A percentile compares a stretch with the other conserved stretches of the same genome.
These are phyloP conservation scores for Saksenaea vasiformis DNA, from an alignment of 371 early-diverging fungal species.

Conservation along the genomic window DNA sequence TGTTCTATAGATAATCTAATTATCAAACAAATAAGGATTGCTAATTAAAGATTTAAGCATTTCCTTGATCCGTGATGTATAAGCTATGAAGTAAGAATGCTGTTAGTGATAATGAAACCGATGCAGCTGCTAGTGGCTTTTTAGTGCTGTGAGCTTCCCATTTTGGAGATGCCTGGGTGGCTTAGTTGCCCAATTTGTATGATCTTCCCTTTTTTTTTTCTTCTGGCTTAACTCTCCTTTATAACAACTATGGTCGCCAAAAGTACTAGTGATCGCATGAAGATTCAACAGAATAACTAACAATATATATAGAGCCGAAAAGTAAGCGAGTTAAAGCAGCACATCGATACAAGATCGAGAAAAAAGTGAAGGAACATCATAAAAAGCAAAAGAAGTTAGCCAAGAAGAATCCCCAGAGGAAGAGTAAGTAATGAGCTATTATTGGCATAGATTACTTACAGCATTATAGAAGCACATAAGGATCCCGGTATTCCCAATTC, in stretches of 20 bases:
- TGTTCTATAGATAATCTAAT: no score
- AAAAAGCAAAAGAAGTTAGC: conserved; percentile 74
- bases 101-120: no score
- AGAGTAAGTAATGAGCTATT: conserved; percentile 36
- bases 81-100: no score
- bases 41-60: no score
- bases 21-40: no score
- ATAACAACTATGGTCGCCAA: neutral
- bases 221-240: neutral
- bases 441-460: neutral
- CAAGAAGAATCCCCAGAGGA: conserved; percentile 63
- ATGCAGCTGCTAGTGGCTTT: no score
- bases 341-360: conserved; percentile 76
- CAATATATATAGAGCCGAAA: conserved; percentile 20
- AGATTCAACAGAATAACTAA: neutral
- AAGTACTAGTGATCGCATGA: neutral
- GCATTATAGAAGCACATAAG: conserved; percentile 35
- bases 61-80: no score
- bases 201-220: no score
- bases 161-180: no score
- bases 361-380: conserved; percentile 74
- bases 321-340: conserved; percentile 74
- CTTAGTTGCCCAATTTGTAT: no score
- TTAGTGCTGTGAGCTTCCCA: no score
- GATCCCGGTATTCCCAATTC: conserved; percentile 58